Conservation (phyloP, 176 grass and related monocot genomes). For the Hsuehochloa calcarea region DNA sequence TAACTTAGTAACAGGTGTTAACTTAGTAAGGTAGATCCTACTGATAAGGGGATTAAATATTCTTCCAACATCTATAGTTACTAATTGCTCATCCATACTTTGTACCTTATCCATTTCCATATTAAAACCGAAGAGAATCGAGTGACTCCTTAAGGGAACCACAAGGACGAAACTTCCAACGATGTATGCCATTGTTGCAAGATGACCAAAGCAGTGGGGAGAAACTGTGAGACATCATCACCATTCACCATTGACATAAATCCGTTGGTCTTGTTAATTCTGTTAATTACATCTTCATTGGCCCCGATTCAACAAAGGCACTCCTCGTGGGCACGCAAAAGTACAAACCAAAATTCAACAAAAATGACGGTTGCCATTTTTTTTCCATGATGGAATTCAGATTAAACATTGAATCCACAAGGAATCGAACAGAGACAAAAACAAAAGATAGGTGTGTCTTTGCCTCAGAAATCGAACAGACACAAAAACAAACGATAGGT, state of each 20-base stretch:
- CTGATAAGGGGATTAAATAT: too few relatives aligned
- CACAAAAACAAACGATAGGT: neutral
- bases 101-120: neutral
- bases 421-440: neutral
- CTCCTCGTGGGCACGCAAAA: neutral
- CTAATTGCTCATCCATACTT: neutral
- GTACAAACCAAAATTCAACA: neutral
- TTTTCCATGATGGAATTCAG: neutral
- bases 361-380: neutral
- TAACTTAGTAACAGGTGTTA: too few relatives aligned
- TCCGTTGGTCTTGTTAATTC: neutral
- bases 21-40: too few relatives aligned
- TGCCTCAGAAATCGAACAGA: neutral
- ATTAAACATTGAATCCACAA: conserved; percentile 11
- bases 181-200: neutral
- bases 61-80: too few relatives aligned
- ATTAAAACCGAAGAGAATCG: neutral
- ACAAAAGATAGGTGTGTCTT: neutral
- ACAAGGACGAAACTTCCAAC: neutral
- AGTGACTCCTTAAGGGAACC: neutral
- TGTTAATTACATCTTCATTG: conserved; percentile 26
- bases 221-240: neutral
- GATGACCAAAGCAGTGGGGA: neutral
- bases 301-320: neutral
- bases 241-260: neutral